Evolutionary conservation across 768 basidiomycete genomes (phyloP).

Genomic region (Atractiella rhizophila): DNA sequence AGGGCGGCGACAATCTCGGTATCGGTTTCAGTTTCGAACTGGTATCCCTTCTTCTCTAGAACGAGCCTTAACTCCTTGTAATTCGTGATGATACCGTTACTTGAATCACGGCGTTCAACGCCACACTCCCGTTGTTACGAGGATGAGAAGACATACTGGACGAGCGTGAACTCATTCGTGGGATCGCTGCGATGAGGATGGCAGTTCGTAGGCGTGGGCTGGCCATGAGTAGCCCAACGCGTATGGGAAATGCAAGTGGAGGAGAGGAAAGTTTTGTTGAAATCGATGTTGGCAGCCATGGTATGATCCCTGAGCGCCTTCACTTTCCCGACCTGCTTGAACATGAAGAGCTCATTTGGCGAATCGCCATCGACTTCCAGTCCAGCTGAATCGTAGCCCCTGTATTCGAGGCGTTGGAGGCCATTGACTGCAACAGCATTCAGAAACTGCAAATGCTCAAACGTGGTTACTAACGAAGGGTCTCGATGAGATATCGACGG

Average conservation of each 20-base stretch:
- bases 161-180: slow-evolving; percentile 55
- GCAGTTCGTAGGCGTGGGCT: slow-evolving; percentile 66
- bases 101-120: too few relatives aligned
- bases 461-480: too few relatives aligned
- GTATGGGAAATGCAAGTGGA: slow-evolving; percentile 97
- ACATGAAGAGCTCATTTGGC: slow-evolving; percentile 46
- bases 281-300: slow-evolving; percentile 34
- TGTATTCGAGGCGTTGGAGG: slow-evolving; percentile 83
- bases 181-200: slow-evolving; percentile 76
- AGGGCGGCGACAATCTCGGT: slow-evolving; percentile 94
- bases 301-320: slow-evolving; percentile 75
- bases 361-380: slow-evolving; percentile 65
- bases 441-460: too few relatives aligned
- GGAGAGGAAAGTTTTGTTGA: slow-evolving; percentile 46
- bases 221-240: slow-evolving; percentile 95
- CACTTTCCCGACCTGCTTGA: slow-evolving; percentile 98
- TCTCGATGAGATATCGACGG: slow-evolving; percentile 71
- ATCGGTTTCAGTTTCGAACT: slow-evolving; percentile 84
- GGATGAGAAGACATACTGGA: slow-evolving; percentile 98
- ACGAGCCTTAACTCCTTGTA: slow-evolving; percentile 60
- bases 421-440: too few relatives aligned
- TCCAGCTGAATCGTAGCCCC: slow-evolving; percentile 83
- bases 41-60: slow-evolving; percentile 82
- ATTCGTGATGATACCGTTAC: background rate
- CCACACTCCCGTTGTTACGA: too few relatives aligned